A percentile compares a stretch with the other conserved stretches of the same genome.
Conservation (phyloP, 2,329 filamentous ascomycete species). For the Microascus cirrosus region DNA sequence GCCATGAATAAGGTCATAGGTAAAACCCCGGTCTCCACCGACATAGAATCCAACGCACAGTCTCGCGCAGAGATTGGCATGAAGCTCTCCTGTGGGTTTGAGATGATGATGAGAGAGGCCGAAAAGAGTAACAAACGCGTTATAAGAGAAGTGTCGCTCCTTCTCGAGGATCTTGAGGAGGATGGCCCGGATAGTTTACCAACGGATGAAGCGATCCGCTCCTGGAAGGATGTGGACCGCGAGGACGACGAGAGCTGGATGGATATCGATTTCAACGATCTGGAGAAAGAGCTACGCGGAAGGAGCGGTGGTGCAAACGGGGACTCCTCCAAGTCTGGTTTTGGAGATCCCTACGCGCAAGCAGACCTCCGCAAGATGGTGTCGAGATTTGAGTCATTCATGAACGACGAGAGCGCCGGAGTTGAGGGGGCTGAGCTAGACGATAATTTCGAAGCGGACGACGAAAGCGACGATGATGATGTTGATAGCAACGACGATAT, state of each 20-base stretch:
- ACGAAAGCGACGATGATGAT: slow-evolving; percentile 37
- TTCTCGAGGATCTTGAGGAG: slow-evolving; percentile 64
- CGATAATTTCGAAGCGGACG: slow-evolving; percentile 48
- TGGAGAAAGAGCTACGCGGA: slow-evolving; percentile 66
- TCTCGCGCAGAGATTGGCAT: slow-evolving; percentile 61
- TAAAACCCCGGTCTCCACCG: slow-evolving; percentile 1
- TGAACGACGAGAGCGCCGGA: slow-evolving; percentile 76
- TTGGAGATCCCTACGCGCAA: slow-evolving; percentile 58
- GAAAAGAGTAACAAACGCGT: slow-evolving; percentile 56
- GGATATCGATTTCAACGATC: slow-evolving; percentile 81
- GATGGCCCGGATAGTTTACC: slow-evolving; percentile 60
- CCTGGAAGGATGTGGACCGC: slow-evolving; percentile 50
- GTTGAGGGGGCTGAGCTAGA: slow-evolving; percentile 64
- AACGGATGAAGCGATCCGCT: slow-evolving; percentile 56
- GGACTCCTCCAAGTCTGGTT: slow-evolving; percentile 26
- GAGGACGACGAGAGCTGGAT: slow-evolving; percentile 87
- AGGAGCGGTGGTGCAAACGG: slow-evolving; percentile 22
- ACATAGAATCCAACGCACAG: slow-evolving; percentile 12
- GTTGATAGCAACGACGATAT: slow-evolving; percentile 48
- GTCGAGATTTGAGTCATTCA: slow-evolving; percentile 80
- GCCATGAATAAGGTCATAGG: slow-evolving; percentile 10
- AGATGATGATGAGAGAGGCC: slow-evolving; percentile 66
- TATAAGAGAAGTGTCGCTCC: slow-evolving; percentile 63
- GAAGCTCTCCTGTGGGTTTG: slow-evolving; percentile 83
- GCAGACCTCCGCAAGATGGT: slow-evolving; percentile 84